A percentile compares a stretch with the other conserved stretches of the same genome.
Conservation (phyloP, 768 basidiomycete species). For the Lentinula sp. region DNA sequence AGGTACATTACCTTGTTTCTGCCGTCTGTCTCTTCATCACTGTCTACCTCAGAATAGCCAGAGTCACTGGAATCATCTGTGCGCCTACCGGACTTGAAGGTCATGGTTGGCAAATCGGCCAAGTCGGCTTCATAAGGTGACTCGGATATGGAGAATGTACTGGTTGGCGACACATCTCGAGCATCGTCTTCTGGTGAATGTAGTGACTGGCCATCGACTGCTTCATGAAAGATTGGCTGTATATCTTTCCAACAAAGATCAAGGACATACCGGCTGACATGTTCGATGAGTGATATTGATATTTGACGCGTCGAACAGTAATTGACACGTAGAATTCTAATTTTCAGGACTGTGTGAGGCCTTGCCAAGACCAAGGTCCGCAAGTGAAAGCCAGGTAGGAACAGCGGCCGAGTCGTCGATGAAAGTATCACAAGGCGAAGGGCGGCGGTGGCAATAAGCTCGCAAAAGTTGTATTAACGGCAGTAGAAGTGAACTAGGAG, state of each 20-base stretch:
- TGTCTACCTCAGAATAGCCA: background rate
- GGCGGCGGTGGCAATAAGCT: background rate
- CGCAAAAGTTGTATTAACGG: background rate
- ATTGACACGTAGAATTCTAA: background rate
- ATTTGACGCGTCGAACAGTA: background rate
- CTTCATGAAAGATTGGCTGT: background rate
- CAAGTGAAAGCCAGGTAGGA: background rate
- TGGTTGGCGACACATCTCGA: background rate
- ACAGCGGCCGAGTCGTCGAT: background rate
- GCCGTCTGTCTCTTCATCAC: background rate
- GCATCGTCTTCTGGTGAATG: background rate
- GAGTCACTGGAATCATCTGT: background rate
- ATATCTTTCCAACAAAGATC: background rate
- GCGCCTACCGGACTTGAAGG: background rate
- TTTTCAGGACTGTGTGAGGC: background rate
- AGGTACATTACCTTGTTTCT: conserved; percentile 4
- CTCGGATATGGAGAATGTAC: background rate
- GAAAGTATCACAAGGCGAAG: background rate
- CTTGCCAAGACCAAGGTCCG: background rate
- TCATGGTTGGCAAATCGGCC: conserved; percentile 1
- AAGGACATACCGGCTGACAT: background rate
- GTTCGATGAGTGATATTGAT: background rate
- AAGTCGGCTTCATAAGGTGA: background rate
- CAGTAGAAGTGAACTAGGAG: background rate
- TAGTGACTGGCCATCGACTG: background rate